Conservation (phyloP, 208 protist genomes). For the Willaertia magna region DNA sequence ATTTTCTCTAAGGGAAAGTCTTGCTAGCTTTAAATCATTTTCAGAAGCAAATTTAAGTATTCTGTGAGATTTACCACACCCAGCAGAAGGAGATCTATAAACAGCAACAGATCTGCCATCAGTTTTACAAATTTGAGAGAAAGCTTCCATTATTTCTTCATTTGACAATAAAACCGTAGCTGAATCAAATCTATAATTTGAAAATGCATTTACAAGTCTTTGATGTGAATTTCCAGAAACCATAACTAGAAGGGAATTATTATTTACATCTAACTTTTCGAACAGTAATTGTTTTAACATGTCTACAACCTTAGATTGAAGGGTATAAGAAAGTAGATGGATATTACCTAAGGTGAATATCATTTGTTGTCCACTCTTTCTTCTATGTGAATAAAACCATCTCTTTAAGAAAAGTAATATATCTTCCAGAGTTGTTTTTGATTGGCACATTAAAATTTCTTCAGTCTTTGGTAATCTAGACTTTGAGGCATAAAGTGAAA, state of each 20-base stretch:
- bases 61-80: neutral
- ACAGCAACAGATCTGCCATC: neutral
- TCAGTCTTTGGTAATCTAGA: neutral
- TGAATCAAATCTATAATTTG: neutral
- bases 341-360: neutral
- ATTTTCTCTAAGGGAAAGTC: neutral
- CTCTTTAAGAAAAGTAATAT: neutral
- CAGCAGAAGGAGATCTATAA: neutral
- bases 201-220: neutral
- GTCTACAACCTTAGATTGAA: neutral
- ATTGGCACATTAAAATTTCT: neutral
- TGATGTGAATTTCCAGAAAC: neutral
- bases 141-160: neutral
- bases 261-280: neutral
- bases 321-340: neutral
- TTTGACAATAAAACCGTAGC: neutral
- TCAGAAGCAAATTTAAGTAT: neutral
- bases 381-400: neutral
- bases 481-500: neutral
- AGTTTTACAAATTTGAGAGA: neutral
- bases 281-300: neutral
- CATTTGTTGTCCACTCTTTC: too few species aligned
- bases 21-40: neutral
- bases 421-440: neutral
- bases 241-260: neutral